Evolutionary conservation across 495 filamentous ascomycete genomes (phyloP).

Genomic region (Neurospora hispaniola): DNA sequence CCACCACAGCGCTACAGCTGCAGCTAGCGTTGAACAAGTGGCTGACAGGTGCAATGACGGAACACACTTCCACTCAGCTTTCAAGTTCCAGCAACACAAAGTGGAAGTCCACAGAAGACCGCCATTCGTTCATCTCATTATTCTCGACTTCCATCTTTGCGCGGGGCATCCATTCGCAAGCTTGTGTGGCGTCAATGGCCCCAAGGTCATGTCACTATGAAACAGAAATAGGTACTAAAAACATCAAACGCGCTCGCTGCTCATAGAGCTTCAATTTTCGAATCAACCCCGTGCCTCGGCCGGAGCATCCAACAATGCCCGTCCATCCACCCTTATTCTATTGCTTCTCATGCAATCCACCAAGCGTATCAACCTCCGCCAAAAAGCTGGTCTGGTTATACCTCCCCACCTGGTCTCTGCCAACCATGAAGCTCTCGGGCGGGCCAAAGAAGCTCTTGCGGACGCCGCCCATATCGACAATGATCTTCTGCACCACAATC

Average conservation of each 20-base stretch:
- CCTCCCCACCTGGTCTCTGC: slow-evolving; percentile 28
- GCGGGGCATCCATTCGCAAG: too few relatives aligned
- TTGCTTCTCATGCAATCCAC: slow-evolving; percentile 1
- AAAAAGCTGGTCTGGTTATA: slow-evolving; percentile 34
- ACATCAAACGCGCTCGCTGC: too few relatives aligned
- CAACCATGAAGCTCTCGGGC: slow-evolving; percentile 51
- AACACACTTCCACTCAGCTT: not conserved
- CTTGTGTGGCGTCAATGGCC: too few relatives aligned
- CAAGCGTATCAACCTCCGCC: slow-evolving; percentile 16
- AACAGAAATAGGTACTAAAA: too few relatives aligned
- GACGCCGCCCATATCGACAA: slow-evolving; percentile 59
- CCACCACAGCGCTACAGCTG: not conserved
- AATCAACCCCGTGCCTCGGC: too few relatives aligned
- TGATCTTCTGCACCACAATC: slow-evolving; percentile 58
- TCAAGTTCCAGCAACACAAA: too few relatives aligned
- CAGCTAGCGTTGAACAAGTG: not conserved
- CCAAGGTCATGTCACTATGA: too few relatives aligned
- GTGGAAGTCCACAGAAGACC: too few relatives aligned
- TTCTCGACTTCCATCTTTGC: too few relatives aligned
- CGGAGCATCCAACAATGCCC: not conserved
- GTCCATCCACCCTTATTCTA: not conserved
- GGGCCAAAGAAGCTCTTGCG: slow-evolving; percentile 56
- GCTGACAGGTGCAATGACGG: not conserved
- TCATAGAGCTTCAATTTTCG: too few relatives aligned
- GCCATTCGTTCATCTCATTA: too few relatives aligned